Conservation (phyloP, 768 basidiomycete genomes). For the Scleroderma citrinum region DNA sequence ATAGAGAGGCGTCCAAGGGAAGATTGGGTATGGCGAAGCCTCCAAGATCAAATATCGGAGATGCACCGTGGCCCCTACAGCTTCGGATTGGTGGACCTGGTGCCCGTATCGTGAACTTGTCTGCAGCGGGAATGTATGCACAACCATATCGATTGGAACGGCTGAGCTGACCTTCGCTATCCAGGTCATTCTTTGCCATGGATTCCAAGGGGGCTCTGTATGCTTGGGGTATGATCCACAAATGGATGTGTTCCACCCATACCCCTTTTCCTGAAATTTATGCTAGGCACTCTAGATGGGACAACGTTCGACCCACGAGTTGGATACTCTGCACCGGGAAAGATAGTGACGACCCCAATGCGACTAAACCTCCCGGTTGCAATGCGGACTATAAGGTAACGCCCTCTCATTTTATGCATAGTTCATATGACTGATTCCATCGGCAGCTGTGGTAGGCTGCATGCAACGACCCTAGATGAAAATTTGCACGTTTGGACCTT, state of each 20-base stretch:
- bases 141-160: conserved; percentile 1
- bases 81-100: conserved; percentile 46
- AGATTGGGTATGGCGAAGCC: conserved; percentile 51
- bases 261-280: conserved; percentile 1
- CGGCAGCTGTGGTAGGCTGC: conserved; percentile 70
- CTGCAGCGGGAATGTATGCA: conserved; percentile 77
- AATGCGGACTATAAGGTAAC: conserved; percentile 62
- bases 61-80: conserved; percentile 59
- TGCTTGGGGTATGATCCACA: conserved; percentile 64
- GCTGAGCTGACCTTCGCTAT: conserved; percentile 1
- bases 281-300: conserved; percentile 57
- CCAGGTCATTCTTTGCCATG: conserved; percentile 82
- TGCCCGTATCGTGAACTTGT: conserved; percentile 61
- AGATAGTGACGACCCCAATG: conserved; percentile 47
- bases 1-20: conserved; percentile 55
- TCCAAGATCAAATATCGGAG: conserved; percentile 30
- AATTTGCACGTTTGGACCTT: conserved; percentile 66
- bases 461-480: conserved; percentile 61
- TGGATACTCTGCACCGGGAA: conserved; percentile 52
- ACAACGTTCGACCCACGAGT: conserved; percentile 30
- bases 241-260: too few relatives aligned
- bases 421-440: not conserved
- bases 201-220: conserved; percentile 67
- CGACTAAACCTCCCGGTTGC: conserved; percentile 52
- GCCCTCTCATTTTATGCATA: not conserved